Conservation (phyloP, 768 basidiomycete species). For the button mushroom (Agaricus bisporus) region DNA sequence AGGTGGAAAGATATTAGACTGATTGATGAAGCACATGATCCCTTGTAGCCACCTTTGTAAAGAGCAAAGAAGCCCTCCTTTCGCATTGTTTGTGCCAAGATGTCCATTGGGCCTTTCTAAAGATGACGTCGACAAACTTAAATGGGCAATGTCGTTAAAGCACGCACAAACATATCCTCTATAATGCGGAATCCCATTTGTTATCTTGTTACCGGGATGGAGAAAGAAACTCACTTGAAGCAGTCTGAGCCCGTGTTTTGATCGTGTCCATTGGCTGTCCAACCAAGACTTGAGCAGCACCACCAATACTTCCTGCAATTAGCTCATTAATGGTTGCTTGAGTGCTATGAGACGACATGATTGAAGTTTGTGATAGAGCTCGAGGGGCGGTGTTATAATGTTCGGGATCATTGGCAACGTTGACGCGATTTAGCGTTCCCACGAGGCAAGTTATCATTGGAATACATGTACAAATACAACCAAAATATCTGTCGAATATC, state of each 20-base stretch:
- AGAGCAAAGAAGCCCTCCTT: conserved; percentile 92
- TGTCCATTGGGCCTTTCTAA: conserved; percentile 93
- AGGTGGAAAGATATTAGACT: not conserved
- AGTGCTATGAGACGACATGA: conserved; percentile 18
- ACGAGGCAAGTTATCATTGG: not conserved
- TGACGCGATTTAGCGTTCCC: conserved; percentile 17
- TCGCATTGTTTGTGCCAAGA: conserved; percentile 70
- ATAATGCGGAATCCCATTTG: conserved; percentile 5
- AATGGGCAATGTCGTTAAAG: not conserved
- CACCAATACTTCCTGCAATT: conserved; percentile 82
- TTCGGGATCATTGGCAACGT: conserved; percentile 13
- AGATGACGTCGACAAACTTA: not conserved
- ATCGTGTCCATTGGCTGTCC: conserved; percentile 88
- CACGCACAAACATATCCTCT: conserved; percentile 87
- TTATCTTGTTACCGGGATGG: conserved; percentile 2
- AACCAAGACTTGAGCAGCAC: conserved; percentile 94
- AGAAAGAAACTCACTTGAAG: conserved; percentile 53
- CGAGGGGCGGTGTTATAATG: not conserved
- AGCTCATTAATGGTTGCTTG: conserved; percentile 74
- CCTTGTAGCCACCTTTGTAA: conserved; percentile 69
- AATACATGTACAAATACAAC: conserved; percentile 2
- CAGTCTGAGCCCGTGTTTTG: conserved; percentile 85
- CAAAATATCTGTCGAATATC: not conserved
- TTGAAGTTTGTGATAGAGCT: not conserved
- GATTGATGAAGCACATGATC: not conserved